Evolutionary conservation across 75 land plant genomes (phyloP), one percentile per base, ranked within the genome.

Genomic region (Cunninghamia lanceolata): DNA sequence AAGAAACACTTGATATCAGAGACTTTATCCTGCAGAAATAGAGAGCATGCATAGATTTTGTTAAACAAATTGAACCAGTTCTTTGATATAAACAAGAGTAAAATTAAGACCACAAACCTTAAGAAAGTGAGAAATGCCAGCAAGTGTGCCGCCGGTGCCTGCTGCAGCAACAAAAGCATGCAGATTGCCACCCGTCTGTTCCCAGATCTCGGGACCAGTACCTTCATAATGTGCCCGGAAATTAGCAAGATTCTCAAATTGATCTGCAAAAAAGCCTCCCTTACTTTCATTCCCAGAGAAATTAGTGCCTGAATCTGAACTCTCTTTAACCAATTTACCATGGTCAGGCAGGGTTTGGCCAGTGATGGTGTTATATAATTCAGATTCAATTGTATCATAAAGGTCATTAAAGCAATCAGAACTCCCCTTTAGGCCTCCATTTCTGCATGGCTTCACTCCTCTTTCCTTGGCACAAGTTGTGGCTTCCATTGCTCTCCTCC

Each of bases 251-350:
- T 96, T 96, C 85, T 98, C 99, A 91, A 98, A 98, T 88, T 98
- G 99, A 88, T 98, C 99, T 47, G 99, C 99, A 92, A 98, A 98
- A 85, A 91, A 98, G 40, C 99, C 99, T 45, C 99, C 97, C 83
- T 82, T 89, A 87, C 91, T 88, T 73, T 89, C 54, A 47, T 82
- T 45, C 25, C 87, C 50, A 28, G 38, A 32, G 35, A 19, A 15
- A 4, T 45, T 45, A 21, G 70, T 42, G 21, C 46, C 28, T 9
- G n/a, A 79, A 25, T 45, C 50, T 53, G 63, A 35, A 53, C 63
- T 83, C 35, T 50, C 54, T 50, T 82, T 82, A 82, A 50, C 83
- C 46, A 28, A 52, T 45, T 8, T 52, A 47, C 46, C 28, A 82
- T 47, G 83, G 36, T 82, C 5, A 30, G 6, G 28, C 46, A 42